Evolutionary conservation across 108 stramenopile species (phyloP).

Genomic region (Cyclotella baltica): DNA sequence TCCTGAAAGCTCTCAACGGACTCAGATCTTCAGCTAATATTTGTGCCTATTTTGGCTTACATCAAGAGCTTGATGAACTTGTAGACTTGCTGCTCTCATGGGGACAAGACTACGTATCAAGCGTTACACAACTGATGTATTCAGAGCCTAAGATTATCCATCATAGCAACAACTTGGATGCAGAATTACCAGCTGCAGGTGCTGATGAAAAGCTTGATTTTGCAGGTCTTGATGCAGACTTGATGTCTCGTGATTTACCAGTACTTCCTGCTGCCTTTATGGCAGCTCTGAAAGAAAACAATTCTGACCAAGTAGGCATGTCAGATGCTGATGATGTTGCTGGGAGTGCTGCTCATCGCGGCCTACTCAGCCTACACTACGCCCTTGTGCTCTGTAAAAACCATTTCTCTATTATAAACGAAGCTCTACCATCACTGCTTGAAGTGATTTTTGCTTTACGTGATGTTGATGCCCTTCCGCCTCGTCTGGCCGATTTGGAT

Average conservation of each 20-base stretch:
- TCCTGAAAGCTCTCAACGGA: conserved; percentile 78
- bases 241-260: conserved; percentile 31
- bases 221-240: conserved; percentile 15
- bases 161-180: background rate
- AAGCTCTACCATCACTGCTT: conserved; percentile 72
- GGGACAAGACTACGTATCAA: conserved; percentile 75
- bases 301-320: conserved; percentile 22
- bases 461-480: conserved; percentile 73
- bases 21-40: conserved; percentile 72
- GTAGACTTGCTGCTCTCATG: conserved; percentile 64
- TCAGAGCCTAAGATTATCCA: conserved; percentile 43
- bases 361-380: conserved; percentile 74
- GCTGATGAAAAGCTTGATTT: background rate
- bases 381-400: conserved; percentile 72
- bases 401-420: conserved; percentile 52
- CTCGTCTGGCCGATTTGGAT: conserved; percentile 77
- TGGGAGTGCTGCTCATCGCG: conserved; percentile 81
- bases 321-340: conserved; percentile 41
- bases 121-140: conserved; percentile 64
- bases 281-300: background rate
- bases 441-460: conserved; percentile 78
- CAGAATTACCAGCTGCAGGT: background rate
- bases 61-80: conserved; percentile 73
- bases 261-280: conserved; percentile 38
- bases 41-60: conserved; percentile 67